A percentile compares a stretch with the other conserved stretches of the same genome.
These are phyloP conservation scores for Retiboletus flavoniger DNA, from an alignment of 1,284 basidiomycete species.

Conservation along the genomic window DNA sequence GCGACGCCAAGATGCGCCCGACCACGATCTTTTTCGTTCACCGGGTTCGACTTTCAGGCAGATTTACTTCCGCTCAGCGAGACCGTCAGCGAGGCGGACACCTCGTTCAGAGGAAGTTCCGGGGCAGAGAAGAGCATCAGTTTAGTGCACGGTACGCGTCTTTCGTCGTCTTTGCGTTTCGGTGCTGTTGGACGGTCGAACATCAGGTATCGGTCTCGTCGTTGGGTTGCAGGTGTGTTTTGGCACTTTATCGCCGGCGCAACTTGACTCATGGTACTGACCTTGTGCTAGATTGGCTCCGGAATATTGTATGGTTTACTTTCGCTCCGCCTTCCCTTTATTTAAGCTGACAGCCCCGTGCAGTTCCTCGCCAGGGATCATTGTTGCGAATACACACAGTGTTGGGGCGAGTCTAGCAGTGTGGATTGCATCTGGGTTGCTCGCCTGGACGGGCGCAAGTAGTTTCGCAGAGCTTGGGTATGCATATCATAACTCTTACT, in stretches of 20 bases:
- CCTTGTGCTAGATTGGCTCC: constrained; percentile 66
- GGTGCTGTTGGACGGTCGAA: constrained; percentile 7
- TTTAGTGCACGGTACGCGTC: constrained; percentile 67
- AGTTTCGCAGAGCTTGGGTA: constrained; percentile 87
- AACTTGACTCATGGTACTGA: constrained; percentile 4
- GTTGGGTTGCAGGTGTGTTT: constrained; percentile 69
- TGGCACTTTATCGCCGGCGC: neutral
- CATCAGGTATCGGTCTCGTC: constrained; percentile 76
- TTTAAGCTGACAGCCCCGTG: neutral
- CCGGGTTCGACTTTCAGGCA: constrained; percentile 76
- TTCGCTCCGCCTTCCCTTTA: neutral
- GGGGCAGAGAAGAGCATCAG: constrained; percentile 76
- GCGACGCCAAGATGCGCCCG: constrained; percentile 33
- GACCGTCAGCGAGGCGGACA: constrained; percentile 68
- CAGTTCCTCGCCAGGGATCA: constrained; percentile 88
- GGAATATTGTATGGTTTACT: constrained; percentile 76
- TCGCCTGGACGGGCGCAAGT: constrained; percentile 93
- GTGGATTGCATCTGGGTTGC: constrained; percentile 76
- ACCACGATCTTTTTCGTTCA: constrained; percentile 65
- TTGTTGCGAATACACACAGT: constrained; percentile 82
- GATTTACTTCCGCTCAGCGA: constrained; percentile 75
- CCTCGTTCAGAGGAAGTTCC: constrained; percentile 40
- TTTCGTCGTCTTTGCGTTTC: constrained; percentile 1
- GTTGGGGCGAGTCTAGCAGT: constrained; percentile 81
- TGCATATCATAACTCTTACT: constrained; percentile 30